Conservation (phyloP, 345 rosid species). For the Arabidopsis suecica region DNA sequence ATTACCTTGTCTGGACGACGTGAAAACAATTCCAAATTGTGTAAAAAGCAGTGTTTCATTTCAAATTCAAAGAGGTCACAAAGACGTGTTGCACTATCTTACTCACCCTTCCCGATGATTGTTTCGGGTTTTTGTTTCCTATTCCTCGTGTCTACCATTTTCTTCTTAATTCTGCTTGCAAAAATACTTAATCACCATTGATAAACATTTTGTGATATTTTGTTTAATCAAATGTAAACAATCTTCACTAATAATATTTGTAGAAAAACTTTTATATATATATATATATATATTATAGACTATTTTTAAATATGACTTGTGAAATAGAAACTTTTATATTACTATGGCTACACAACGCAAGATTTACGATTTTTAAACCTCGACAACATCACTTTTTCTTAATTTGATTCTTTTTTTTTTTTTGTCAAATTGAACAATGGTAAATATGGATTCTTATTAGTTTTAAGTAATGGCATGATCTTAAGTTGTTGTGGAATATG, state of each 20-base stretch:
- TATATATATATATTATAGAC: too few relatives aligned
- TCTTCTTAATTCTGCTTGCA: neutral
- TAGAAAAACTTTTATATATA: too few relatives aligned
- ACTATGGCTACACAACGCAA: neutral
- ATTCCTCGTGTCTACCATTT: neutral
- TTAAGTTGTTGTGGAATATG: too few relatives aligned
- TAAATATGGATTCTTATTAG: too few relatives aligned
- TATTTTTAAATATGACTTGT: neutral
- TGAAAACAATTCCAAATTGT: neutral
- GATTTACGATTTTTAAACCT: neutral
- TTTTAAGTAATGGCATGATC: too few relatives aligned
- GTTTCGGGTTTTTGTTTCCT: neutral
- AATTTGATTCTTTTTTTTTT: neutral
- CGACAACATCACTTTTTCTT: neutral
- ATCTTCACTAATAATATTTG: too few relatives aligned
- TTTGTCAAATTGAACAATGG: too few relatives aligned
- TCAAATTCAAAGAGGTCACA: neutral
- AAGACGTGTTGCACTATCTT: neutral
- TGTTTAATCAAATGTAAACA: too few relatives aligned
- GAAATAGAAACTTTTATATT: neutral
- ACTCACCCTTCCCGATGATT: neutral
- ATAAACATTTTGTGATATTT: too few relatives aligned
- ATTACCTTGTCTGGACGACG: neutral
- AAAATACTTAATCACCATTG: neutral
- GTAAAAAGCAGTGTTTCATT: neutral